Percentiles rank a stretch among this genome's conserved stretches.
These are phyloP conservation scores for Backusella mclennaniae DNA, from an alignment of 192 early-diverging fungal genomes.

Conservation along the genomic window DNA sequence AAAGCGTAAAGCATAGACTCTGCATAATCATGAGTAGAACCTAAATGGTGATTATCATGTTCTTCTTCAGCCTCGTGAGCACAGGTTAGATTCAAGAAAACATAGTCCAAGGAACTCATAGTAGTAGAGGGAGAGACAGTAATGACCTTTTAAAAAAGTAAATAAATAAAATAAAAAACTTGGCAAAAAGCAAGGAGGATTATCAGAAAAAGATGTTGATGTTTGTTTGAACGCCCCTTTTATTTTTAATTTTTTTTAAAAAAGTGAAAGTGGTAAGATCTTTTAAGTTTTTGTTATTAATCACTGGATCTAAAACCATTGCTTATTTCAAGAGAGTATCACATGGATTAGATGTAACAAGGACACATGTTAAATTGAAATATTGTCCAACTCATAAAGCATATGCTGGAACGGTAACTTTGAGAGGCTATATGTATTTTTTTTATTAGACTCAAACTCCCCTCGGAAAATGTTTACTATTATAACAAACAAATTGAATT, in stretches of 20 bases:
- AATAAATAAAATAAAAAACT: neutral
- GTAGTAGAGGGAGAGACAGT: neutral
- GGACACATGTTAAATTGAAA: neutral
- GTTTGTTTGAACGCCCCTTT: neutral
- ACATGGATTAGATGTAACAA: neutral
- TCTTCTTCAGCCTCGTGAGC: neutral
- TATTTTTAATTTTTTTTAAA: neutral
- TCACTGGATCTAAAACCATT: neutral
- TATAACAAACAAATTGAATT: neutral
- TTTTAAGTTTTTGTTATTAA: slow-evolving; percentile 1
- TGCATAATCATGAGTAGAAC: slow-evolving; percentile 13
- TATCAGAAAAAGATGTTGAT: neutral
- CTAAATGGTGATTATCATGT: neutral
- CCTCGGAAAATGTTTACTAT: neutral
- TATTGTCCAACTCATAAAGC: neutral
- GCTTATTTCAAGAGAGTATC: neutral
- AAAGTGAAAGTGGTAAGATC: slow-evolving; percentile 6
- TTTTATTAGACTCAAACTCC: slow-evolving; percentile 9
- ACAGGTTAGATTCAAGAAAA: slow-evolving; percentile 5
- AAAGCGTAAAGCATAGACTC: slow-evolving; percentile 12
- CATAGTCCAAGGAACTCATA: neutral
- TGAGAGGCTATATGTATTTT: neutral
- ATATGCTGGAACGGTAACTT: neutral
- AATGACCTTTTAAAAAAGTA: neutral
- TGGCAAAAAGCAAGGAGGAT: neutral